Percentiles rank a stretch among this genome's conserved stretches.
Conservation (phyloP, 768 basidiomycete species). For the Mycena vitilis region DNA sequence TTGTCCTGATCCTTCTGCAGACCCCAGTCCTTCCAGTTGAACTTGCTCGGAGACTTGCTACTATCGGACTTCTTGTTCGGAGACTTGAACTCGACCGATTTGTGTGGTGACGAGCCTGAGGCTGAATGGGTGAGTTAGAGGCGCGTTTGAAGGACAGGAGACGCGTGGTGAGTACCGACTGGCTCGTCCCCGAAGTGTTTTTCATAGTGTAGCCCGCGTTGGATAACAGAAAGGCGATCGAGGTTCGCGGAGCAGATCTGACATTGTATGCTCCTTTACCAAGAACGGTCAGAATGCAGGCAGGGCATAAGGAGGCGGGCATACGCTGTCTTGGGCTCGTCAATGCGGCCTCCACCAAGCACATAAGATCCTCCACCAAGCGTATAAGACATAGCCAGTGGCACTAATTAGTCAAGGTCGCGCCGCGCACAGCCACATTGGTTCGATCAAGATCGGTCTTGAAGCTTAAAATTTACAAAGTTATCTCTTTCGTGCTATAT, state of each 20-base stretch:
- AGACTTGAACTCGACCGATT: slow-evolving; percentile 9
- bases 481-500: too few relatives aligned
- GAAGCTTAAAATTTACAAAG: too few relatives aligned
- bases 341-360: slow-evolving; percentile 22
- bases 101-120: slow-evolving; percentile 33
- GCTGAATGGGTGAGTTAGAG: slow-evolving; percentile 6
- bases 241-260: slow-evolving; percentile 64
- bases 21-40: slow-evolving; percentile 14
- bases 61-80: slow-evolving; percentile 5
- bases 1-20: slow-evolving; percentile 53
- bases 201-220: slow-evolving; percentile 69
- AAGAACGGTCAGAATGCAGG: background rate
- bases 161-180: slow-evolving; percentile 16
- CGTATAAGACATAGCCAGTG: slow-evolving; percentile 27
- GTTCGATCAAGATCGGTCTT: too few relatives aligned
- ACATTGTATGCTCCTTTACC: slow-evolving; percentile 48
- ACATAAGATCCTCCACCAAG: slow-evolving; percentile 29
- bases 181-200: slow-evolving; percentile 52
- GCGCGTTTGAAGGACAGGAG: background rate
- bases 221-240: slow-evolving; percentile 44
- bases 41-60: slow-evolving; percentile 11
- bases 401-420: slow-evolving; percentile 3
- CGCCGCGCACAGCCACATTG: too few relatives aligned
- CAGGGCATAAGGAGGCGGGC: background rate
- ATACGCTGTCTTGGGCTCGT: slow-evolving; percentile 10